Conservation (phyloP, 148 eudicot genomes). For the Gaultheria prostrata region DNA sequence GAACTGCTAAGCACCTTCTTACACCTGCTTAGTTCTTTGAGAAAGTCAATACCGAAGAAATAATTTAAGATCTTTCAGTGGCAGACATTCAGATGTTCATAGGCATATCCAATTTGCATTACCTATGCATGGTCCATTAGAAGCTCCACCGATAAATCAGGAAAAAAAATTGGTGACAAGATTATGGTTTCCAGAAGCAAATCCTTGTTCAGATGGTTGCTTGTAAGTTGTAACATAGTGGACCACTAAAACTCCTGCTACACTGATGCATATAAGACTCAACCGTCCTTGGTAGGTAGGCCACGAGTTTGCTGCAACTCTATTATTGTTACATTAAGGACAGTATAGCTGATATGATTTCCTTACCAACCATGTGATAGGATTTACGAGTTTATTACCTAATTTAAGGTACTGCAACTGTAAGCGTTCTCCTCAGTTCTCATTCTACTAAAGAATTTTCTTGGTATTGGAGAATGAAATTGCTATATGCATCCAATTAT, state of each 20-base stretch:
- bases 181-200: neutral
- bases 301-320: neutral
- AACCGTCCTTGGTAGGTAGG: neutral
- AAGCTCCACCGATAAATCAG: neutral
- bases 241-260: neutral
- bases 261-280: neutral
- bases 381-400: neutral
- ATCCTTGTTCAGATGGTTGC: neutral
- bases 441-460: neutral
- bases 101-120: neutral
- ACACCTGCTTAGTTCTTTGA: neutral
- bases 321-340: neutral
- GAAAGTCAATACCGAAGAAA: neutral
- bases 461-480: neutral
- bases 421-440: neutral
- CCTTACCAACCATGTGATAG: neutral
- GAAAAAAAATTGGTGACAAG: neutral
- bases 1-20: neutral
- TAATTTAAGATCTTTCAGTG: neutral
- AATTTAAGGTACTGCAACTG: neutral
- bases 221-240: constrained; percentile 5
- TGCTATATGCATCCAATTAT: neutral
- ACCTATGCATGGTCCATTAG: neutral
- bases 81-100: neutral
- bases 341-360: neutral